These are phyloP conservation scores for Spencermartinsiella europaea DNA, from an alignment of 805 yeast genomes.

Conservation along the genomic window DNA sequence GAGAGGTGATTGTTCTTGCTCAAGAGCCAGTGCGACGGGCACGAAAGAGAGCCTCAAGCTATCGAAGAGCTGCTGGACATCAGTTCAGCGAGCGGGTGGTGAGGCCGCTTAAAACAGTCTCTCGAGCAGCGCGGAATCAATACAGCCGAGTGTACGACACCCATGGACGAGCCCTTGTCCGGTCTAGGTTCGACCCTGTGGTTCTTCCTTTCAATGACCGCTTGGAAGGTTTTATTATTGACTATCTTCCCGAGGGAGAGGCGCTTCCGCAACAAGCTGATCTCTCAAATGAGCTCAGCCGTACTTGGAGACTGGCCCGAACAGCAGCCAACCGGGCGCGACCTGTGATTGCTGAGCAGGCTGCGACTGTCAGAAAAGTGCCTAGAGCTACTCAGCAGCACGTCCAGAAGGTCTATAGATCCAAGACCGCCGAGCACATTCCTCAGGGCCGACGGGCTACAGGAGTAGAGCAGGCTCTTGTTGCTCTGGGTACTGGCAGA, in stretches of 20 bases:
- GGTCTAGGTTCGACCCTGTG: constrained; percentile 59
- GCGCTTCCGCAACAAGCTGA: constrained; percentile 37
- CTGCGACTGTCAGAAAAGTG: constrained; percentile 11
- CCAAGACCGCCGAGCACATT: constrained; percentile 9
- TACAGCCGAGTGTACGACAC: constrained; percentile 50
- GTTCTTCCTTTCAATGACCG: constrained; percentile 56
- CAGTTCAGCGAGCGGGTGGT: constrained; percentile 44
- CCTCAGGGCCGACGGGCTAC: constrained; percentile 3
- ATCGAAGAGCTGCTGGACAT: constrained; percentile 22
- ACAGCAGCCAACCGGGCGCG: constrained; percentile 25
- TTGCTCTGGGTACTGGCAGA: constrained; percentile 10
- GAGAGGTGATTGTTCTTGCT: constrained; percentile 39
- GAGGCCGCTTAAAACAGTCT: constrained; percentile 36
- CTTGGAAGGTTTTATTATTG: constrained; percentile 42
- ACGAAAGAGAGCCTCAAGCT: constrained; percentile 29
- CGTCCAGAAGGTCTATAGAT: constrained; percentile 16
- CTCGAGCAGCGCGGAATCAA: constrained; percentile 45
- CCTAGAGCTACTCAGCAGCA: constrained; percentile 19
- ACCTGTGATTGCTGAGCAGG: constrained; percentile 21
- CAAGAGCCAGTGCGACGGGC: constrained; percentile 35
- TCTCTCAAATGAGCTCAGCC: constrained; percentile 52
- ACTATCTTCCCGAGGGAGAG: constrained; percentile 42
- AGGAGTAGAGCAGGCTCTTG: constrained; percentile 3
- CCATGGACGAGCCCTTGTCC: constrained; percentile 56
- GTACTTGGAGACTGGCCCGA: constrained; percentile 45